These are phyloP conservation scores for Nitzschia palea DNA, from an alignment of 108 stramenopile species.

Conservation along the genomic window DNA sequence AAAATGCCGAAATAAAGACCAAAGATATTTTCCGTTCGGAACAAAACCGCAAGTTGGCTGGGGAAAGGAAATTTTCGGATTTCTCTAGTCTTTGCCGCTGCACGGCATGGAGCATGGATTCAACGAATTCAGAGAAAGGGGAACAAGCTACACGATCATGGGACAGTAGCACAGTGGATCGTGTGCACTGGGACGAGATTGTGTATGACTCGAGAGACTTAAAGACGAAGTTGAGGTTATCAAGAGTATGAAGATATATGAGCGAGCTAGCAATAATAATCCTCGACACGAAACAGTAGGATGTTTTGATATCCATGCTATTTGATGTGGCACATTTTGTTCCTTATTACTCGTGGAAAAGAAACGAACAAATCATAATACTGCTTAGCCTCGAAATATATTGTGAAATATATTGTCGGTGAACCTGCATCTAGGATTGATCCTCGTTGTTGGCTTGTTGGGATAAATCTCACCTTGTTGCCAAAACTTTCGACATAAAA, in stretches of 20 bases:
- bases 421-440: too few species aligned
- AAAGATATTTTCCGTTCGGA: conserved; percentile 16
- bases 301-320: too few species aligned
- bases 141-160: conserved; percentile 1
- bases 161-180: not conserved
- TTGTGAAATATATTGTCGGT: too few species aligned
- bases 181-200: conserved; percentile 27
- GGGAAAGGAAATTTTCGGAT: not conserved
- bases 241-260: not conserved
- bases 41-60: not conserved
- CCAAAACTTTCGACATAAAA: too few species aligned
- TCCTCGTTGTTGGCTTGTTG: too few species aligned
- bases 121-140: not conserved
- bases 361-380: too few species aligned
- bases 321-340: too few species aligned
- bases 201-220: not conserved
- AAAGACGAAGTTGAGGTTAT: conserved; percentile 3
- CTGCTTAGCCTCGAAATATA: too few species aligned
- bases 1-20: not conserved
- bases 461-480: too few species aligned
- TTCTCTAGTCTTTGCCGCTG: conserved; percentile 21
- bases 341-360: too few species aligned
- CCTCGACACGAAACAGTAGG: too few species aligned
- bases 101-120: conserved; percentile 30
- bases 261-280: not conserved